These are phyloP conservation scores for Zymoseptoria brevis DNA, from an alignment of 2,329 filamentous ascomycete species.

Conservation along the genomic window DNA sequence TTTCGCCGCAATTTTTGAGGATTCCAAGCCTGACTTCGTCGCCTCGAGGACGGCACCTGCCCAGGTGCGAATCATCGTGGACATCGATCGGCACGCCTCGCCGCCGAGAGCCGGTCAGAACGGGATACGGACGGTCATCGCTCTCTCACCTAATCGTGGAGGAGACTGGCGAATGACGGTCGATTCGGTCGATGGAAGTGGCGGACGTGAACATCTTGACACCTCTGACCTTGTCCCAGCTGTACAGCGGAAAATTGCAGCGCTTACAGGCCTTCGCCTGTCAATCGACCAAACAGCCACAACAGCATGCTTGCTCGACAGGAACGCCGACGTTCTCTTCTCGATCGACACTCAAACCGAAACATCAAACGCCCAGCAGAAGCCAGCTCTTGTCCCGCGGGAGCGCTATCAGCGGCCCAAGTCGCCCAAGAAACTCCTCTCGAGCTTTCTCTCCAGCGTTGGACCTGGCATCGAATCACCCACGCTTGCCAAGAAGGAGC, in stretches of 20 bases:
- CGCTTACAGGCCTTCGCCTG: constrained; percentile 48
- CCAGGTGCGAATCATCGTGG: constrained; percentile 63
- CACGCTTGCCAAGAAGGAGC: constrained; percentile 21
- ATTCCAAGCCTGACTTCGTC: constrained; percentile 54
- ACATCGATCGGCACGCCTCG: constrained; percentile 38
- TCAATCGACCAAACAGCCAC: constrained; percentile 57
- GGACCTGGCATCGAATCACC: constrained; percentile 35
- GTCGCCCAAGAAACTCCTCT: constrained; percentile 87
- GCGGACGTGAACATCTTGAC: constrained; percentile 66
- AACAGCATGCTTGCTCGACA: constrained; percentile 62
- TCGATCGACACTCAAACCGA: constrained; percentile 44
- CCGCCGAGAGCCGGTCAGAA: constrained; percentile 35
- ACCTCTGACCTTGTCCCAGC: constrained; percentile 58
- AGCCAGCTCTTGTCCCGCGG: constrained; percentile 8
- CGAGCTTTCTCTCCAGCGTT: constrained; percentile 62
- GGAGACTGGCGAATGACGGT: constrained; percentile 50
- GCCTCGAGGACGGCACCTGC: constrained; percentile 61
- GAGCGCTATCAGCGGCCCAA: constrained; percentile 60
- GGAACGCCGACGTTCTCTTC: constrained; percentile 69
- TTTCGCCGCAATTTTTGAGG: constrained; percentile 63
- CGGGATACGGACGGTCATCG: constrained; percentile 63
- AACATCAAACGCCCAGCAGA: constrained; percentile 13
- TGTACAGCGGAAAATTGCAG: constrained; percentile 21
- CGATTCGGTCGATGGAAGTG: constrained; percentile 59
- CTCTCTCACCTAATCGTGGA: constrained; percentile 50